Evolutionary conservation across 805 yeast genomes (phyloP), one percentile per base, ranked within the genome.

Genomic region (Candida germanica): DNA sequence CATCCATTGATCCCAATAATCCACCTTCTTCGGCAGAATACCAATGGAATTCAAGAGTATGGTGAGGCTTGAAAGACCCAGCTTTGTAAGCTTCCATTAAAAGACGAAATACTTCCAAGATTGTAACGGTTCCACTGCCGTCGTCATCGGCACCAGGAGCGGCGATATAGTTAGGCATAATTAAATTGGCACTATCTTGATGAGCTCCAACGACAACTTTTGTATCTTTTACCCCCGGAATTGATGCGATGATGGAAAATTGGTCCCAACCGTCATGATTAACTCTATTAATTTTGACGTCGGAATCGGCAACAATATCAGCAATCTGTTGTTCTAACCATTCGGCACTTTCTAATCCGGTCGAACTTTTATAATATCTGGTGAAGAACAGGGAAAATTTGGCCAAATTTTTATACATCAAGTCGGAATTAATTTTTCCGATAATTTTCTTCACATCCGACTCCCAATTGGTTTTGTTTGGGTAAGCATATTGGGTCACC

Each of bases 121-220:
- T 73, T 2, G 95, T 82, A 3, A 83, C 79, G 4, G 89, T 82
- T 7, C 97, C 98, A 3, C 89, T 78, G 2, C 95, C 95, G 58
- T 89, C 85, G 54, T 91, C 98, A 55, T 91, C 98, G 3, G 96
- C 97, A 3, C 98, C 98, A 1, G 96, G 96, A 0, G 96, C 87
- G 16, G 77, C 70, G 46, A 83, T 53, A 13, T 79, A 43, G 29
- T 69, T 69, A 7, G 96, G 96, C 38, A 85, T 69, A 28, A 85
- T 47, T 37, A 86, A 65, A 54, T 87, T 87, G 44, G 81, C 72
- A 2, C 95, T 83, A 56, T 91, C 98, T 53, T 83, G 85, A 61
- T 91, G 98, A 17, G 94, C 84, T 1, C 96, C 96, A 26, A 91
- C 74, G 11, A 91, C 79, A 1, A 91, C 80, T 49, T 71, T 68